Conservation (phyloP, 179 eudicot genomes). For the Vitellaria paradoxa region DNA sequence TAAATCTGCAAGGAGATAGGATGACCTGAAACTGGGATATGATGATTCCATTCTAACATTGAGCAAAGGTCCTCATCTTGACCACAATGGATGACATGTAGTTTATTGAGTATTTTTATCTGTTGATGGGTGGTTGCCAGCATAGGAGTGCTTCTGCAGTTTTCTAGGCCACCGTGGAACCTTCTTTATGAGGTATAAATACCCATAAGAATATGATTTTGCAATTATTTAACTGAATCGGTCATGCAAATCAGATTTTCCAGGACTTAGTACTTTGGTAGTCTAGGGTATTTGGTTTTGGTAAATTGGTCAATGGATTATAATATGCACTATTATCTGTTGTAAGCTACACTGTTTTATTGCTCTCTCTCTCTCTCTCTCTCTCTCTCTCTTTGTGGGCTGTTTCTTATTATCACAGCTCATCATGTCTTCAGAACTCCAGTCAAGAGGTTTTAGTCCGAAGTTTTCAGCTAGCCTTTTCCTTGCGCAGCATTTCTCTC, state of each 20-base stretch:
- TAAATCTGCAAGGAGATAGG: no score
- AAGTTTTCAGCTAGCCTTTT: constrained; percentile 95
- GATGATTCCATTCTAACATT: no score
- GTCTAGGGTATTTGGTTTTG: background rate
- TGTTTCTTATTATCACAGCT: constrained; percentile 7
- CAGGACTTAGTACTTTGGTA: background rate
- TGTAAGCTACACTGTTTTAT: background rate
- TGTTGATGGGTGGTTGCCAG: background rate
- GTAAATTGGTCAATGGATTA: background rate
- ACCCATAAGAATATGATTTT: background rate
- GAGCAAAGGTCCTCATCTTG: background rate
- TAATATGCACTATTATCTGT: constrained; percentile 1
- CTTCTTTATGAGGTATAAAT: background rate
- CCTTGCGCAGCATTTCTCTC: constrained; percentile 74
- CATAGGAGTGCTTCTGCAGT: background rate
- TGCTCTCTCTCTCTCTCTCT: background rate
- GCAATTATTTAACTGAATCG: background rate
- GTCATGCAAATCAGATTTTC: background rate
- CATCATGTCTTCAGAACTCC: constrained; percentile 53
- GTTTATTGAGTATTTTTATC: background rate
- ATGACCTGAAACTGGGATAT: no score
- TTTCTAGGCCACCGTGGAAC: background rate
- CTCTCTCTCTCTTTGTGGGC: background rate
- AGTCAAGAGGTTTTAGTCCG: constrained; percentile 73
- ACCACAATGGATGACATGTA: background rate